A percentile compares a stretch with the other conserved stretches of the same genome.
Evolutionary conservation across 805 yeast species (phyloP).

Genomic region (Komagataella pseudopastoris): DNA sequence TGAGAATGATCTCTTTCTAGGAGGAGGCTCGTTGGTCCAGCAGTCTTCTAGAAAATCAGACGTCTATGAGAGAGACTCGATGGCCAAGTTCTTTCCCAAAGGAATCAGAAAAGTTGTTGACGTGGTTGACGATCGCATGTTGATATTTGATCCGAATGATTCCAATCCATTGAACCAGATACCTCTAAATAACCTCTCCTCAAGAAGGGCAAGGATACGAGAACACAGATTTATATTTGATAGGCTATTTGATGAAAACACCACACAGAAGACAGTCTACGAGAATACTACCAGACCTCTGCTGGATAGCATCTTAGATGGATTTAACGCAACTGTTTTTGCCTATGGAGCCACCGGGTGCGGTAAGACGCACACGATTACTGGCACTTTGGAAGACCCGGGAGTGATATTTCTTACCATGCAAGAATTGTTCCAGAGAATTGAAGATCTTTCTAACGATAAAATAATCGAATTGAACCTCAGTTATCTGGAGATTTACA

Average conservation of each 20-base stretch:
- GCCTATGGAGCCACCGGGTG: conserved; percentile 98
- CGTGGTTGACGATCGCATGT: conserved; percentile 76
- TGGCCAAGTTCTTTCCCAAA: conserved; percentile 17
- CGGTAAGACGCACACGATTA: conserved; percentile 89
- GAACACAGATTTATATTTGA: conserved; percentile 82
- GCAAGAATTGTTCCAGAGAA: conserved; percentile 55
- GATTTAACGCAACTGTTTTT: conserved; percentile 82
- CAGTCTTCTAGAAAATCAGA: conserved; percentile 2
- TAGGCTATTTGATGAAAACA: conserved; percentile 50
- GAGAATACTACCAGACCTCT: conserved; percentile 55
- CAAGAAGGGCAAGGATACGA: conserved; percentile 30
- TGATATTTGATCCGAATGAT: conserved; percentile 77
- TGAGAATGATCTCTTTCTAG: conserved; percentile 22
- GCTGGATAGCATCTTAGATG: conserved; percentile 64
- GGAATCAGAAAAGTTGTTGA: conserved; percentile 60
- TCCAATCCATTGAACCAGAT: conserved; percentile 42
- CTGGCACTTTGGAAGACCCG: conserved; percentile 60
- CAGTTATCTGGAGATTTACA: conserved; percentile 79
- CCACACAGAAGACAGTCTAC: conserved; percentile 59
- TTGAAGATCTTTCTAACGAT: conserved; percentile 41
- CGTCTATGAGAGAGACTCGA: conserved; percentile 7
- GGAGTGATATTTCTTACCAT: conserved; percentile 73
- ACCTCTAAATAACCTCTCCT: conserved; percentile 11
- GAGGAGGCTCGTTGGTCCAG: conserved; percentile 35
- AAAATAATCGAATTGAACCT: conserved; percentile 47